These are phyloP conservation scores for Hygrophila difformis DNA, from an alignment of 257 asterid genomes.

Conservation along the genomic window DNA sequence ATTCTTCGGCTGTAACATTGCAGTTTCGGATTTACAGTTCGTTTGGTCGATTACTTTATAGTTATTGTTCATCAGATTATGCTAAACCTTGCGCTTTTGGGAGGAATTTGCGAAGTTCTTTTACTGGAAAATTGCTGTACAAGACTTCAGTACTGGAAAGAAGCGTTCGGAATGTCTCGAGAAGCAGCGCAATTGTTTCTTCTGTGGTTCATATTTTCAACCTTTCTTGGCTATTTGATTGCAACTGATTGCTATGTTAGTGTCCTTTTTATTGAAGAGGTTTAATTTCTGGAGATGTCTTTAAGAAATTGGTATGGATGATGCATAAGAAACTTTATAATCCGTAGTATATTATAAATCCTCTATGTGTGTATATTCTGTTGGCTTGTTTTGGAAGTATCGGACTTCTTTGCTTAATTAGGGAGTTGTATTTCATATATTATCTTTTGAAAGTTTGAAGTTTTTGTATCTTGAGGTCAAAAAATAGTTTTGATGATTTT, in stretches of 20 bases:
- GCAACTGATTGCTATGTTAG: neutral
- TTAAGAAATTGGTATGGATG: no score
- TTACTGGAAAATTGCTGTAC: constrained; percentile 25
- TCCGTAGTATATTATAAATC: no score
- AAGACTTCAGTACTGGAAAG: constrained; percentile 19
- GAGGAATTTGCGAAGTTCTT: constrained; percentile 29
- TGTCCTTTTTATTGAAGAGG: neutral
- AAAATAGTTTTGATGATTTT: constrained; percentile 8
- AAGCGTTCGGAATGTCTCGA: constrained; percentile 15
- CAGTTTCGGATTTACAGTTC: neutral
- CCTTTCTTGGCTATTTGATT: neutral
- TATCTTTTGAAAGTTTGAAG: neutral
- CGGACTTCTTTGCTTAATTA: no score
- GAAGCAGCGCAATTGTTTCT: constrained; percentile 32
- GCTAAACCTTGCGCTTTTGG: constrained; percentile 20
- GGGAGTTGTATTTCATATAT: no score
- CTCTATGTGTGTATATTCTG: no score
- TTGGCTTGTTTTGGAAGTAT: no score
- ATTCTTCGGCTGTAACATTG: neutral
- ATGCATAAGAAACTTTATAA: no score
- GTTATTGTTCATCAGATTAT: constrained; percentile 26
- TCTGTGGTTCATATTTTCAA: constrained; percentile 36
- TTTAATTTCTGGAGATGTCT: no score
- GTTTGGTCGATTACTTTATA: neutral
- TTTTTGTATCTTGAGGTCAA: neutral